Evolutionary conservation across 495 filamentous ascomycete species (phyloP).

Genomic region (Penicillium herquei): DNA sequence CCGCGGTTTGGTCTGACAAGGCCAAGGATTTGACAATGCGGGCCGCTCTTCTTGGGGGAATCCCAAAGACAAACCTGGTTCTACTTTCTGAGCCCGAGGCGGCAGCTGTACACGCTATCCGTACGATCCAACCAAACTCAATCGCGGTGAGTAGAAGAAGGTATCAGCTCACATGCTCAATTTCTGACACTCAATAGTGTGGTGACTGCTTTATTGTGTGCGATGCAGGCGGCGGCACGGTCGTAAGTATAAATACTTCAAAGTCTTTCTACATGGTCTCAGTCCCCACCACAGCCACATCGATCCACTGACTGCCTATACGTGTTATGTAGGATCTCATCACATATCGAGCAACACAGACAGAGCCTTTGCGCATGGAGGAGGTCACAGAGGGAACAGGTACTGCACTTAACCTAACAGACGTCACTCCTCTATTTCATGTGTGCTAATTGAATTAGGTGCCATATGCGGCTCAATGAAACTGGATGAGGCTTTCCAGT

Average conservation of each 20-base stretch:
- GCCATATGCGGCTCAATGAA: slow-evolving; percentile 56
- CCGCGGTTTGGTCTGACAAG: slow-evolving; percentile 54
- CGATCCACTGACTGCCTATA: slow-evolving; percentile 19
- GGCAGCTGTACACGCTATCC: slow-evolving; percentile 53
- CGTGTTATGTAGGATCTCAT: slow-evolving; percentile 55
- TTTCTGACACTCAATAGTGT: slow-evolving; percentile 21
- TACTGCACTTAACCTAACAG: too few species aligned
- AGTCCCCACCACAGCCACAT: too few species aligned
- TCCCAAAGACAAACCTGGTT: slow-evolving; percentile 34
- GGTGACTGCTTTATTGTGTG: slow-evolving; percentile 51
- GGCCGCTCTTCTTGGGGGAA: slow-evolving; percentile 49
- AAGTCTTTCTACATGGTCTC: too few species aligned
- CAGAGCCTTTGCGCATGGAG: slow-evolving; percentile 7
- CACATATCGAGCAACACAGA: slow-evolving; percentile 18
- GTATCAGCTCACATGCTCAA: too few species aligned
- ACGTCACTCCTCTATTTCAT: too few species aligned
- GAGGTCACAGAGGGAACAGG: slow-evolving; percentile 24
- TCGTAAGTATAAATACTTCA: slow-evolving; percentile 35
- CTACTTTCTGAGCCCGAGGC: slow-evolving; percentile 64
- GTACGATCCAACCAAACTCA: slow-evolving; percentile 27
- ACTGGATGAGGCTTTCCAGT: slow-evolving; percentile 49
- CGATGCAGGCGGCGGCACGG: slow-evolving; percentile 61
- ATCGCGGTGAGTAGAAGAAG: slow-evolving; percentile 23
- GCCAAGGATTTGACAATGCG: slow-evolving; percentile 47
- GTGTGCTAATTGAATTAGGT: slow-evolving; percentile 28